phyloP scores from a whole-genome alignment of 2,329 filamentous ascomycete species.

The Cadophora luteo-olivacea region DNA sequence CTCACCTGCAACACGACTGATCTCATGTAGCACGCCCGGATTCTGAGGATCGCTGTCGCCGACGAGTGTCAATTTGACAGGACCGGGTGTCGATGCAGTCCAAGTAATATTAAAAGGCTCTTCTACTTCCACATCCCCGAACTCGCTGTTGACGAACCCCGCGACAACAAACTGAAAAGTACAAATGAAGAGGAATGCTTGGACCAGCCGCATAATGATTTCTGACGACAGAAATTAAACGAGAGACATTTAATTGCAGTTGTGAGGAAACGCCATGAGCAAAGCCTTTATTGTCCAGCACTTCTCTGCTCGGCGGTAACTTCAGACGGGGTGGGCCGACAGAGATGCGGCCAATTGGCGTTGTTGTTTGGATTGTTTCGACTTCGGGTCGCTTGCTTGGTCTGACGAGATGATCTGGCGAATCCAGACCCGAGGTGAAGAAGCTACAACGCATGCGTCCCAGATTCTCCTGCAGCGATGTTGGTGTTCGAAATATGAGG shows the following conservation, averaged over 20 bases:
- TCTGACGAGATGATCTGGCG: background rate
- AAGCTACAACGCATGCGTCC: background rate
- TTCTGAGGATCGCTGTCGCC: background rate
- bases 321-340: slow-evolving; percentile 8
- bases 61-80: background rate
- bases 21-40: background rate
- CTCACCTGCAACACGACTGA: background rate
- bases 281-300: background rate
- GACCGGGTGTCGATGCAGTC: background rate
- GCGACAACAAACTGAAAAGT: background rate
- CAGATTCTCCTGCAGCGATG: background rate
- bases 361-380: slow-evolving; percentile 8
- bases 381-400: background rate
- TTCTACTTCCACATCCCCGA: background rate
- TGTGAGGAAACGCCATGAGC: background rate
- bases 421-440: background rate
- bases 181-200: background rate
- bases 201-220: slow-evolving; percentile 8
- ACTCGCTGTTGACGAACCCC: background rate
- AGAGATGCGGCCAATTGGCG: background rate
- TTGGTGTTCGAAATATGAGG: background rate
- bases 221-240: background rate
- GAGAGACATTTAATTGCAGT: background rate
- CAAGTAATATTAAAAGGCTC: background rate
- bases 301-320: slow-evolving; percentile 1